Conservation (phyloP, 805 yeast genomes). For the Groenewaldozyma tartarivorans region DNA sequence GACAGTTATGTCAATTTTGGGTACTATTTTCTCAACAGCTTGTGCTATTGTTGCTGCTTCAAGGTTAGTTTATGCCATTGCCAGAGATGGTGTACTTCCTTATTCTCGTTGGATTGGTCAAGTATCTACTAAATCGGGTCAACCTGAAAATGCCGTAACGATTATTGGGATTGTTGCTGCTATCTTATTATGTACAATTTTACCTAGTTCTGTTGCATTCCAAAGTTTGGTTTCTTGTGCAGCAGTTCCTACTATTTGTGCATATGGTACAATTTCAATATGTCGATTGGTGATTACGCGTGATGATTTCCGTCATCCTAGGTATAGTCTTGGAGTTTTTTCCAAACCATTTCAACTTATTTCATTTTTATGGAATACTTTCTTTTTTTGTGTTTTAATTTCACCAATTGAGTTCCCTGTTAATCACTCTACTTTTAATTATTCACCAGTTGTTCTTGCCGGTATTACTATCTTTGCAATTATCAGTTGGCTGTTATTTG, state of each 20-base stretch:
- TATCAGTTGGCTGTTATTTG: conserved; percentile 10
- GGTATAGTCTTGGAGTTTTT: conserved; percentile 14
- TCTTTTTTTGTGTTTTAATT: conserved; percentile 12
- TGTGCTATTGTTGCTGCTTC: conserved; percentile 18
- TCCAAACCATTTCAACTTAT: conserved; percentile 15
- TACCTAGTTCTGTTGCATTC: conserved; percentile 17
- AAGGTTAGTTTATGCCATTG: conserved; percentile 16
- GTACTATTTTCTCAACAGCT: conserved; percentile 11
- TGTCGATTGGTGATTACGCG: conserved; percentile 15
- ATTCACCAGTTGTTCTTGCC: conserved; percentile 17
- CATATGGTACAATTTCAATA: conserved; percentile 16
- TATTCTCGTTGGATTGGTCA: conserved; percentile 16
- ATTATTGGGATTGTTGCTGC: conserved; percentile 16
- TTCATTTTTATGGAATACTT: conserved; percentile 15
- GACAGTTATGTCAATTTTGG: conserved; percentile 12
- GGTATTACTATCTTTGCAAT: conserved; percentile 16
- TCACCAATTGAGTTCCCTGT: conserved; percentile 19
- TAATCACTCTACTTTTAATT: conserved; percentile 14
- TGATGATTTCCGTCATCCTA: conserved; percentile 9
- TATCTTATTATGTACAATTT: conserved; percentile 15
- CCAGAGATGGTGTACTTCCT: conserved; percentile 20
- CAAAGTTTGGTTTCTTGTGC: conserved; percentile 18
- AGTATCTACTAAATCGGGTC: conserved; percentile 12
- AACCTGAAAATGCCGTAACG: conserved; percentile 17
- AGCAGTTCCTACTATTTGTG: conserved; percentile 17